A percentile compares a stretch with the other conserved stretches of the same genome.
Conservation (phyloP, 345 rosid species). For the Jatropha curcas region DNA sequence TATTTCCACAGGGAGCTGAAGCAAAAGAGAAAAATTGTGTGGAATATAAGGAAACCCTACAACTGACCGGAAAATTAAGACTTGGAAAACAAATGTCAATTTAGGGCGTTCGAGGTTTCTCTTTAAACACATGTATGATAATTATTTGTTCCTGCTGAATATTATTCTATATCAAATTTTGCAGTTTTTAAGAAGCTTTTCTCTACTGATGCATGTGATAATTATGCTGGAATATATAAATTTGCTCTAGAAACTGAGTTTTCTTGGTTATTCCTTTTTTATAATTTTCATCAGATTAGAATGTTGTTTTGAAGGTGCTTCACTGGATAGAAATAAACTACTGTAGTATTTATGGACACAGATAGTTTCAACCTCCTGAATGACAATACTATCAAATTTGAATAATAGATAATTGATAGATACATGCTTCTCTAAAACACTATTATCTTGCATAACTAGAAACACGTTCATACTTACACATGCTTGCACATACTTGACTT, state of each 20-base stretch:
- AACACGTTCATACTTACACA: constrained; percentile 25
- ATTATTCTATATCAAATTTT: neutral
- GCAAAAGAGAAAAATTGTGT: neutral
- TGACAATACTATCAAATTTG: neutral
- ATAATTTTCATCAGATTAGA: neutral
- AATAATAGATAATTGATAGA: neutral
- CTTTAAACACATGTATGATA: neutral
- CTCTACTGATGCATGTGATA: neutral
- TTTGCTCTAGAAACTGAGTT: neutral
- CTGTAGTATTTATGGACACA: neutral
- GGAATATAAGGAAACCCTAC: neutral
- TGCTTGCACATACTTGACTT: no score
- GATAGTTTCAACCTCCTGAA: neutral
- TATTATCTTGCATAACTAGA: constrained; percentile 9
- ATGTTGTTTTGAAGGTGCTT: neutral
- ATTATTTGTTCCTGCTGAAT: neutral
- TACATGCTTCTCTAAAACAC: neutral
- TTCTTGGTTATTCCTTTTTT: neutral
- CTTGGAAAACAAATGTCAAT: neutral
- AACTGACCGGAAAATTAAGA: neutral
- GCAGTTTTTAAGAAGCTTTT: neutral
- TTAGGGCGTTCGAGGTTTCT: neutral
- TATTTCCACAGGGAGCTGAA: neutral
- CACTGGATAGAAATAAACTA: neutral
- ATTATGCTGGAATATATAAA: neutral